Conservation (phyloP, 257 asterid genomes). For the Rehmannia glutinosa region DNA sequence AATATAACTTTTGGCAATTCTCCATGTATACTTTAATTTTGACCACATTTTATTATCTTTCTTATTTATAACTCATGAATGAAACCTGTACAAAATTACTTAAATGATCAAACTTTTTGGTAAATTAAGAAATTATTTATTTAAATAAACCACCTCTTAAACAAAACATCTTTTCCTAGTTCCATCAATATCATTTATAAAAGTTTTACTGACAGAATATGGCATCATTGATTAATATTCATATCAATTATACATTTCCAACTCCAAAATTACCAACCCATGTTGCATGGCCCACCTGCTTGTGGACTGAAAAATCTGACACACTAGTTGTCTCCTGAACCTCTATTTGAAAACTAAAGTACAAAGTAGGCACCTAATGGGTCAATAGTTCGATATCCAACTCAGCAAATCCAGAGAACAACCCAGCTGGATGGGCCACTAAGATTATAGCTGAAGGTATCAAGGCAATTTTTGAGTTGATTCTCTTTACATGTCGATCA, state of each 20-base stretch:
- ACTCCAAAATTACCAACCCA: not conserved
- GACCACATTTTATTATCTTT: no score
- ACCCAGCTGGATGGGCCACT: not conserved
- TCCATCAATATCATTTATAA: no score
- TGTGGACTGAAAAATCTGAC: not conserved
- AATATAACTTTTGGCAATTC: no score
- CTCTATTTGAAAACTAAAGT: not conserved
- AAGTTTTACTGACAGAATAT: not conserved
- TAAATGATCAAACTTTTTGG: no score
- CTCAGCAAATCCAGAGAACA: not conserved
- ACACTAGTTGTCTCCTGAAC: not conserved
- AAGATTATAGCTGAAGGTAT: not conserved
- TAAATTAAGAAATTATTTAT: no score
- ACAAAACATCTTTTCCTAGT: no score
- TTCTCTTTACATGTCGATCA: conserved; percentile 6
- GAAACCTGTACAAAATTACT: no score
- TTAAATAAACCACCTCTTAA: no score
- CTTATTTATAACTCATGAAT: no score
- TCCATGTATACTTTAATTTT: no score
- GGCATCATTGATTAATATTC: not conserved
- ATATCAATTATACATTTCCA: not conserved
- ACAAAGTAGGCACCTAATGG: not conserved
- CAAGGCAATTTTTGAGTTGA: not conserved
- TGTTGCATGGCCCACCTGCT: not conserved
- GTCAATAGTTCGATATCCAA: not conserved